A percentile compares a stretch with the other conserved stretches of the same genome.
Conservation (phyloP, 169 alveolate species). For the Plasmodium falciparum region DNA sequence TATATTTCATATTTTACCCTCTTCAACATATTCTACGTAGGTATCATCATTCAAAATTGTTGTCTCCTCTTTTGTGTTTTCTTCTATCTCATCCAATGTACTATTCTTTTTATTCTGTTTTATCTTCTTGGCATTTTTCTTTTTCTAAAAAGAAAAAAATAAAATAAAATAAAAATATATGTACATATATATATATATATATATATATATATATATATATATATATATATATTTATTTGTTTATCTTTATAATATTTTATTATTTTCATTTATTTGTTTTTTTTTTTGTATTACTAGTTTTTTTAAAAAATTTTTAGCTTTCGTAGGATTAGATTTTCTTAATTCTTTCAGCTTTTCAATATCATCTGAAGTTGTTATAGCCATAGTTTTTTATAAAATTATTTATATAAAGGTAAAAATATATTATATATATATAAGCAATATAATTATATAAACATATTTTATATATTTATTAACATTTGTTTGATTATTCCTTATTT, state of each 20-base stretch:
- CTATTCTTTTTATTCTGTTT: conserved; percentile 22
- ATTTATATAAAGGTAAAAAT: too few species aligned
- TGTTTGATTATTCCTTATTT: neutral
- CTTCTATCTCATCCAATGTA: neutral
- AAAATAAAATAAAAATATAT: neutral
- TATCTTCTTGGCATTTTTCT: conserved; percentile 54
- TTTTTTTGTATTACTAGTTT: conserved; percentile 49
- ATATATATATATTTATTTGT: too few species aligned
- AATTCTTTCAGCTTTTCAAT: conserved; percentile 69
- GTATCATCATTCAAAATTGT: conserved; percentile 1
- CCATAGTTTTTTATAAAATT: conserved; percentile 2
- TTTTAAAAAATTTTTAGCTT: conserved; percentile 83
- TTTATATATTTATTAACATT: neutral
- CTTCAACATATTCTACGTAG: conserved; percentile 68
- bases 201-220: neutral
- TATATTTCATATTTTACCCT: conserved; percentile 15
- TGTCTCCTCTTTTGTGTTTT: neutral
- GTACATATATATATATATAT: neutral
- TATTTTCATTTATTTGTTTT: too few species aligned
- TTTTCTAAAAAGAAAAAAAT: conserved; percentile 42
- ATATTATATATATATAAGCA: too few species aligned
- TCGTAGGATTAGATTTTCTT: conserved; percentile 79
- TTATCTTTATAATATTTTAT: too few species aligned
- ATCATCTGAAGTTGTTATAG: conserved; percentile 44
- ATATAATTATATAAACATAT: too few species aligned